Evolutionary conservation across 495 filamentous ascomycete genomes (phyloP), one percentile per base, ranked within the genome.

Genomic region (Aspergillus nanangensis): DNA sequence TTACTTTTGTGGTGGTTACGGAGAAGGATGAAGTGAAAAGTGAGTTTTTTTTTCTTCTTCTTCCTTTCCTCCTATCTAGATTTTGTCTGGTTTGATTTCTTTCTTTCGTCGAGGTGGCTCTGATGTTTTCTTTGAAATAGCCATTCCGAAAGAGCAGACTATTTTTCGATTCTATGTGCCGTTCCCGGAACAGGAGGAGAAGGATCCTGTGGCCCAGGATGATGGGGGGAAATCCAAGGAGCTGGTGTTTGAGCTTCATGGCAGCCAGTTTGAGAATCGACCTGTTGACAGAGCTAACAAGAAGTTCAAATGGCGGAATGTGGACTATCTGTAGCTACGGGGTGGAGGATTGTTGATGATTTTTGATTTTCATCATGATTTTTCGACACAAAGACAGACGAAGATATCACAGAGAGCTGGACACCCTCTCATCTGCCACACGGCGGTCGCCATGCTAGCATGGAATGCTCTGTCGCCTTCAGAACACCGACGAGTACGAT

Each of bases 71-170:
- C 31, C 20, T 37, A 15, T 27, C 10, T 41, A 17, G 35, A 36
- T 19, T 45, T 42, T 24, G 21, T 21, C 15, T 22, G 34, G n/a
- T 5, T 10, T n/a, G n/a, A n/a, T n/a, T n/a, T n/a, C n/a, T n/a
- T n/a, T n/a, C n/a, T n/a, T n/a, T n/a, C n/a, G n/a, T n/a, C n/a
- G n/a, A n/a, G n/a, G n/a, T n/a, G n/a, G n/a, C n/a, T n/a, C n/a
- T n/a, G n/a, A n/a, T n/a, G n/a, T n/a, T n/a, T n/a, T n/a, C n/a
- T 1, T 46, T 42, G 39, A 19, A 39, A 4, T 50, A 83, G 76
- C 78, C 15, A 73, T 96, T 45, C 91, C 93, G 3, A 98, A 98
- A 61, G 90, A 92, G 57, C 81, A 90, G 32, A 88, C 89, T 0
- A 67, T 94, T 9, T 96, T 98, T 61, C 78, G 86, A 14, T 81